Base-by-base conservation (phyloP, 345 rosid species). In the Citrus maxima region DNA sequence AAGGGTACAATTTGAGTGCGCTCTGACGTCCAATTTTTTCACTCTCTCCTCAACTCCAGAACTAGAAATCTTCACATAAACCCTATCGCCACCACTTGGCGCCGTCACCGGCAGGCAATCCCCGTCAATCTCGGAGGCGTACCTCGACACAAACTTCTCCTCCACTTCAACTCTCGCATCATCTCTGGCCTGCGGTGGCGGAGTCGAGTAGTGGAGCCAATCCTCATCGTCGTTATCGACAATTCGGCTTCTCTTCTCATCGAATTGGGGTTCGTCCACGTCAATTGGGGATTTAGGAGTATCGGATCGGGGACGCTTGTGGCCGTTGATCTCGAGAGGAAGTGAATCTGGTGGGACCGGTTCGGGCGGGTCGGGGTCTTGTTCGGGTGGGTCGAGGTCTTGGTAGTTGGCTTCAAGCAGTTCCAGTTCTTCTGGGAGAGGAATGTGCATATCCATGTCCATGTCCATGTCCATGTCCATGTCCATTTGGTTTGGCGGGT, bases 391-490 rank as follows among this genome's bases (percentile, higher is more conserved):
- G 40, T 84, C 78, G 68, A 66, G 80, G 72, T 88, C 90, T 18
- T 79, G 68, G 18, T 46, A 46, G 51, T 13, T 46, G 18, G 51
- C 51, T 46, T 46, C 51, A 16, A 94, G 95, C 82, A 92, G 86
- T 86, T 96, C 97, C 79, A 96, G 95, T 90, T 96, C 99, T 79
- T 91, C 97, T 4, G 94, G 90, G 1, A 79, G 85, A 24, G 97
- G 98, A 30, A 91, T 89, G 80, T 95, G 92, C 89, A 88, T 88
- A 34, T 79, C 86, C 34, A 30, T 74, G 78, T 27, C 32, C 30
- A 21, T 38, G 19, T 51, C 55, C 22, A 51, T 14, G 79, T 24
- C 25, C 30, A 24, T 40, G 19, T 51, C 55, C 22, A 51, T 14
- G 79, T 24, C 25, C 30, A 24, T 40, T 61, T 13, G 18, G 5